Percentiles rank a stretch among this genome's conserved stretches.
Evolutionary conservation across 2,329 filamentous ascomycete genomes (phyloP).

Genomic region (Drechslera avenae): DNA sequence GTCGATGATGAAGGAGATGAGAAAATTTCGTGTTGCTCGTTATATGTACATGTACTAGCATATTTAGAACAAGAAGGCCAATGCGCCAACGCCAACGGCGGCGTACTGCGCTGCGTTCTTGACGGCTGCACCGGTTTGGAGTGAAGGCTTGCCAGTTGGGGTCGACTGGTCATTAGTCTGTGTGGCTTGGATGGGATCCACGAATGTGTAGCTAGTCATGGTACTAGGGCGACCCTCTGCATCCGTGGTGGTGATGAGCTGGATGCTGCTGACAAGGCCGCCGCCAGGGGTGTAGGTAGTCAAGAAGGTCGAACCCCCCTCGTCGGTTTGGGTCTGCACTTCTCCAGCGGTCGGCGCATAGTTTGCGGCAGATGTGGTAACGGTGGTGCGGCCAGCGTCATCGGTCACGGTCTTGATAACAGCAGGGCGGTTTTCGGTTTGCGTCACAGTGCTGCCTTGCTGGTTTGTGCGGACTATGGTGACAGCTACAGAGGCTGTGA

Average conservation of each 20-base stretch:
- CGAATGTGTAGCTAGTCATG: constrained; percentile 53
- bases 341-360: constrained; percentile 45
- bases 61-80: constrained; percentile 32
- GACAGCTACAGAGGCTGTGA: constrained; percentile 48
- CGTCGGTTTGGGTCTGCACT: constrained; percentile 52
- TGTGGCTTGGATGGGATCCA: constrained; percentile 42
- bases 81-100: constrained; percentile 41
- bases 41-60: too few species aligned
- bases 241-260: constrained; percentile 45
- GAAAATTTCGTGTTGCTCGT: too few species aligned
- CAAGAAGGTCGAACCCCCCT: constrained; percentile 48
- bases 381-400: constrained; percentile 45
- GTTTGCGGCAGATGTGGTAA: constrained; percentile 41
- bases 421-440: constrained; percentile 47
- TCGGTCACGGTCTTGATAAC: constrained; percentile 49
- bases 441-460: constrained; percentile 44
- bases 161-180: constrained; percentile 4
- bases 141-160: constrained; percentile 37
- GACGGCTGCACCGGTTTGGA: constrained; percentile 48
- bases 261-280: constrained; percentile 48
- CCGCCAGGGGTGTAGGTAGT: constrained; percentile 55
- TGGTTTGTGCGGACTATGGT: constrained; percentile 49
- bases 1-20: too few species aligned
- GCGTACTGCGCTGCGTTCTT: constrained; percentile 23
- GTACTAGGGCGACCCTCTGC: constrained; percentile 43